Conservation (phyloP, 1,284 basidiomycete genomes). For the Irpex sp. region DNA sequence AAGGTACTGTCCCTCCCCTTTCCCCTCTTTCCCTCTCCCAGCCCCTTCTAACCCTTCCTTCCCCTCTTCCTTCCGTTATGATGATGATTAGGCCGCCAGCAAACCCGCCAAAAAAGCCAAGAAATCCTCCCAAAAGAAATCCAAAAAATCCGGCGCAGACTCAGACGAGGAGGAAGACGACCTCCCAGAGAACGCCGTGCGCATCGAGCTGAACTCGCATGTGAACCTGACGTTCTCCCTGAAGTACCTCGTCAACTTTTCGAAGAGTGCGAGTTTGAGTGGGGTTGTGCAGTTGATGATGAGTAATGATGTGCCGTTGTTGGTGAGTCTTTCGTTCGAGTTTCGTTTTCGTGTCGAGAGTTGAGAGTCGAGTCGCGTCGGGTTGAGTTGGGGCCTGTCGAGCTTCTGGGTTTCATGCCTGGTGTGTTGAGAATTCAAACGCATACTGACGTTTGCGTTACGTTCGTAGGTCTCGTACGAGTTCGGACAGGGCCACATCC, state of each 20-base stretch:
- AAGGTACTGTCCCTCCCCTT: slow-evolving; percentile 37
- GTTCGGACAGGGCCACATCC: slow-evolving; percentile 78
- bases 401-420: too few species aligned
- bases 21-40: too few species aligned
- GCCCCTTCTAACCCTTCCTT: not conserved
- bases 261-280: slow-evolving; percentile 82
- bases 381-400: too few species aligned
- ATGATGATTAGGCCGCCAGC: slow-evolving; percentile 26
- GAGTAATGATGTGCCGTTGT: slow-evolving; percentile 86
- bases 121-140: slow-evolving; percentile 21
- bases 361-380: too few species aligned
- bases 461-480: slow-evolving; percentile 75
- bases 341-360: too few species aligned
- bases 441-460: too few species aligned
- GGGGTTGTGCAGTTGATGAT: slow-evolving; percentile 77
- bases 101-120: slow-evolving; percentile 49
- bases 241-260: slow-evolving; percentile 97
- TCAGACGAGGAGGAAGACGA: slow-evolving; percentile 42
- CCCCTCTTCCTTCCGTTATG: not conserved
- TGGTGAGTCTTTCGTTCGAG: too few species aligned
- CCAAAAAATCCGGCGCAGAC: not conserved
- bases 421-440: too few species aligned
- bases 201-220: slow-evolving; percentile 85
- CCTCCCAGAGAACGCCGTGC: slow-evolving; percentile 50
- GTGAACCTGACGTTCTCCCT: slow-evolving; percentile 94